phyloP scores from a whole-genome alignment of 2,329 filamentous ascomycete species.

The Aspergillus floridensis region DNA sequence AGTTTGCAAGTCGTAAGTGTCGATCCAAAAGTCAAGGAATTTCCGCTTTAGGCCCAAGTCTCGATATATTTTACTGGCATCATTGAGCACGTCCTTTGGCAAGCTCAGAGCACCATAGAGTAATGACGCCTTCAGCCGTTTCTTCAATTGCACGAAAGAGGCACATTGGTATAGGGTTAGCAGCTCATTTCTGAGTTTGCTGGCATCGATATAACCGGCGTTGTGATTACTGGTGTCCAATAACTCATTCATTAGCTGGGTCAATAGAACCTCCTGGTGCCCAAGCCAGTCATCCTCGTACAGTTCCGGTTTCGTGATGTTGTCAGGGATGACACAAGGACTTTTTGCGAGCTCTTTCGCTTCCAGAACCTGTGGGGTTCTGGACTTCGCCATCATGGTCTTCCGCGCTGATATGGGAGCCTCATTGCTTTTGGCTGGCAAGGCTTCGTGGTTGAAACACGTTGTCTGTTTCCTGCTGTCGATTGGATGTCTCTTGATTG shows the following conservation, averaged over 20 bases:
- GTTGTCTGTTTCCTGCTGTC: not conserved
- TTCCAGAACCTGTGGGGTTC: slow-evolving; percentile 28
- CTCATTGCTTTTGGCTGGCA: slow-evolving; percentile 9
- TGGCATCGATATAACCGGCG: slow-evolving; percentile 21
- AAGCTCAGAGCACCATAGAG: slow-evolving; percentile 57
- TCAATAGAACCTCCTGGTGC: slow-evolving; percentile 61
- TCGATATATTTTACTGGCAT: slow-evolving; percentile 48
- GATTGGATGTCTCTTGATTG: not conserved
- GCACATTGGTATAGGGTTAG: slow-evolving; percentile 55
- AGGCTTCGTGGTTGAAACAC: not conserved
- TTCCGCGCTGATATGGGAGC: slow-evolving; percentile 20
- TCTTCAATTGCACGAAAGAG: slow-evolving; percentile 52
- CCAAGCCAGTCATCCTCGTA: slow-evolving; percentile 64
- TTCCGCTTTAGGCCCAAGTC: slow-evolving; percentile 59
- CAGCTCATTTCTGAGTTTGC: slow-evolving; percentile 47
- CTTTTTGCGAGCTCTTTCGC: slow-evolving; percentile 27
- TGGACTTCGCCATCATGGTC: slow-evolving; percentile 28
- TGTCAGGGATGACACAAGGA: slow-evolving; percentile 55
- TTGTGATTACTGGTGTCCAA: slow-evolving; percentile 42
- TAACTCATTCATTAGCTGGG: slow-evolving; percentile 58
- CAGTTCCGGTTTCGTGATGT: slow-evolving; percentile 55
- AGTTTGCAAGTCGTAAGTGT: slow-evolving; percentile 54
- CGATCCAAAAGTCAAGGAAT: slow-evolving; percentile 58
- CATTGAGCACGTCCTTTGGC: slow-evolving; percentile 51
- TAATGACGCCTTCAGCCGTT: slow-evolving; percentile 58